These are phyloP conservation scores for Miscanthus sacchariflorus DNA, from an alignment of 202 grass and related monocot genomes.

Conservation along the genomic window DNA sequence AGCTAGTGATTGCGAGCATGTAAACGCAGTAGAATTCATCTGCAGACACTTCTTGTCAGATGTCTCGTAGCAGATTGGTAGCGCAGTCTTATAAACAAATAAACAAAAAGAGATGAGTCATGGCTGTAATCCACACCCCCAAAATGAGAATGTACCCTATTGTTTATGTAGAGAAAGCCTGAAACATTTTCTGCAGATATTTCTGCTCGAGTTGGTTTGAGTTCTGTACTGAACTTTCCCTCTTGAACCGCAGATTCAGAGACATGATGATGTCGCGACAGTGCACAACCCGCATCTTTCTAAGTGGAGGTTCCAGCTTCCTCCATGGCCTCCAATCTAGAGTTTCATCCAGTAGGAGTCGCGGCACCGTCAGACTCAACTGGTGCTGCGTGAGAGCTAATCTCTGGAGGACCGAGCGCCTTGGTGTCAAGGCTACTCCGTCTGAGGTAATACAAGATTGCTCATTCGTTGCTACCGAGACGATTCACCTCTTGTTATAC, in stretches of 20 bases:
- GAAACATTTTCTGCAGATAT: background rate
- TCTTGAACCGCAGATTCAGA: conserved; percentile 18
- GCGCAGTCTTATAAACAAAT: background rate
- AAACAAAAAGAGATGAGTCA: background rate
- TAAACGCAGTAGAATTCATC: background rate
- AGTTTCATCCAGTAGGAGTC: background rate
- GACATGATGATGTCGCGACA: conserved; percentile 35
- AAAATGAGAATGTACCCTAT: background rate
- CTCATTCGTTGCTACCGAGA: background rate
- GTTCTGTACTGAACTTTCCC: background rate
- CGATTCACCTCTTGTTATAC: background rate
- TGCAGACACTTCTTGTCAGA: background rate
- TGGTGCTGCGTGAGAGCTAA: conserved; percentile 35
- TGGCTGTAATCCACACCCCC: background rate
- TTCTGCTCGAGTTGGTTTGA: background rate
- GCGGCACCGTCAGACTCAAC: conserved; percentile 21
- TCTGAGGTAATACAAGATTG: conserved; percentile 36
- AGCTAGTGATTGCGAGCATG: background rate
- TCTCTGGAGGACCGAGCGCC: conserved; percentile 31
- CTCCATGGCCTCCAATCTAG: conserved; percentile 17
- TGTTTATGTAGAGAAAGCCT: background rate
- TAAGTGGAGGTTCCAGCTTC: background rate
- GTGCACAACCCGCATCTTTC: conserved; percentile 13
- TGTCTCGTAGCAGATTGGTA: background rate
- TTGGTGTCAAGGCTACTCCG: background rate